phyloP scores from a whole-genome alignment of 1,139 yeast species.

The Candida pseudoviswanathii region DNA sequence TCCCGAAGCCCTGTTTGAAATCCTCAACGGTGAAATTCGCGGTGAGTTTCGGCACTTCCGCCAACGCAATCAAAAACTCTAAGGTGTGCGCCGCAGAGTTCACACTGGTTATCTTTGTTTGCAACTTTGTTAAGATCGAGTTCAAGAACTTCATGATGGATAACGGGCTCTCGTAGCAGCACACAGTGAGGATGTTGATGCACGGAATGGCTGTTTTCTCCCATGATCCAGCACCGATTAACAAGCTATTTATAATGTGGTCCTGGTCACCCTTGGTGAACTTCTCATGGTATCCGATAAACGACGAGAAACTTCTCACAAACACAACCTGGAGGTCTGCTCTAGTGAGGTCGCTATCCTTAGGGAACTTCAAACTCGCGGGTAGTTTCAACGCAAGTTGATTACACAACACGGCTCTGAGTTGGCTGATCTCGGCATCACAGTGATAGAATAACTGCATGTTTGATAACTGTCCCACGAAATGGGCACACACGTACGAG shows the following conservation, averaged over 20 bases:
- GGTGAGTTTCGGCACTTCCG: conserved; percentile 67
- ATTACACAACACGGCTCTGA: conserved; percentile 58
- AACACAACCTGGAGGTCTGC: conserved; percentile 70
- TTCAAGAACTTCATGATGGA: conserved; percentile 71
- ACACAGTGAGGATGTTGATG: conserved; percentile 71
- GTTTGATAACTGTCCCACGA: conserved; percentile 73
- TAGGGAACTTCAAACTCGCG: conserved; percentile 40
- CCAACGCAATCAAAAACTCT: conserved; percentile 69
- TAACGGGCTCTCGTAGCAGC: conserved; percentile 79
- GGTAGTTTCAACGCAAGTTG: conserved; percentile 60
- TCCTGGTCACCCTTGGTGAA: conserved; percentile 70
- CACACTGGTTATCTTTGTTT: conserved; percentile 70
- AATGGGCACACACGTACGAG: conserved; percentile 66
- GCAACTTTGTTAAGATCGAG: conserved; percentile 66
- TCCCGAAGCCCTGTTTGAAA: conserved; percentile 77
- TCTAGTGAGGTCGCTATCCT: conserved; percentile 39
- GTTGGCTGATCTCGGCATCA: conserved; percentile 43
- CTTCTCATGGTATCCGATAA: conserved; percentile 64
- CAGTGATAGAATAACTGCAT: conserved; percentile 53
- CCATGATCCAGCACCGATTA: conserved; percentile 71
- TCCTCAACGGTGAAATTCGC: conserved; percentile 78
- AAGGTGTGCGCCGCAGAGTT: conserved; percentile 74
- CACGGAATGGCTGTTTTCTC: conserved; percentile 80
- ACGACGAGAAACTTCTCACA: conserved; percentile 64
- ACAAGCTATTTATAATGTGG: conserved; percentile 63